Evolutionary conservation across 768 basidiomycete genomes (phyloP), one percentile per base, ranked within the genome.

Genomic region (Boletus tomentosulus): DNA sequence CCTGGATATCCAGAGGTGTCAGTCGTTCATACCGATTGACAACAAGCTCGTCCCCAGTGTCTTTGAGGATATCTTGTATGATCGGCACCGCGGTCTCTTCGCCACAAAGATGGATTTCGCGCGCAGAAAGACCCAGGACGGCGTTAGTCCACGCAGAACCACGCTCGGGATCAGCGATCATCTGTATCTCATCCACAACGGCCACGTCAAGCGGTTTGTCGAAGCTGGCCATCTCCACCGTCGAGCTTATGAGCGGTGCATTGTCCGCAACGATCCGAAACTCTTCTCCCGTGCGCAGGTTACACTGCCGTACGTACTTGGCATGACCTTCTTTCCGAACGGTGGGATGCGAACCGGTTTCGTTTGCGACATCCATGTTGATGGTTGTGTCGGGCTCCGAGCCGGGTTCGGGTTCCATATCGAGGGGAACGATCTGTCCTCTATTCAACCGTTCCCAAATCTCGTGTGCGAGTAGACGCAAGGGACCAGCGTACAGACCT

Each of bases 151-250:
- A 99, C 0, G 83, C 83, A 25, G 72, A 74, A 0, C 97, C 96
- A 15, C 97, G 84, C 3, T 83, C 74, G 0, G 76, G 70, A 67
- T 98, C 92, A 0, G 81, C 81, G 16, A 98, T 82, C 88, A 98
- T 89, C 74, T 98, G 97, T 46, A 99, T 98, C 74, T 98, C 96
- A 68, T 98, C 97, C 43, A 99, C 77, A 44, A 99, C 94, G 0
- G 85, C 94, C 24, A 98, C 92, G 48, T 96, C 92, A 51, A 73
- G 75, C 4, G 55, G 55, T 16, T 46, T 57, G 2, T 58, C 56
- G 10, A 74, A 58, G 6, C 77, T 74, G 33, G 89, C 68, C 95
- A 98, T 99, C 76, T 99, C 97, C 60, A 98, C 87, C 3, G 97
- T 99, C 67, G 90, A 93, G 65, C 86, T 86, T n/a, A 77, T 54